These are phyloP conservation scores for Podospora conica DNA, from an alignment of 495 filamentous ascomycete species.

Conservation along the genomic window DNA sequence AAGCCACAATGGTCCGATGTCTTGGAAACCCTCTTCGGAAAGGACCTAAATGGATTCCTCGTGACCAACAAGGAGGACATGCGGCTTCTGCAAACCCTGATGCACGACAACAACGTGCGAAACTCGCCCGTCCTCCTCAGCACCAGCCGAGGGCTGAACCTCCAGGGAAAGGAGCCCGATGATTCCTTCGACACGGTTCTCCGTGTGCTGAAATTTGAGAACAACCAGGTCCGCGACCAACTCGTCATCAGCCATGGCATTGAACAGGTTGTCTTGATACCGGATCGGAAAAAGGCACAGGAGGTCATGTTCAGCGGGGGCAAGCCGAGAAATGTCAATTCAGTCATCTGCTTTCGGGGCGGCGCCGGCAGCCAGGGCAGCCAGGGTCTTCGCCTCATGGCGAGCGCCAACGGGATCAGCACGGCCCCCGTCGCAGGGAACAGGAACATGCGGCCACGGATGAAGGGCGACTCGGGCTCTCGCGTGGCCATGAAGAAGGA, in stretches of 20 bases:
- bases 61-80: conserved; percentile 70
- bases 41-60: conserved; percentile 63
- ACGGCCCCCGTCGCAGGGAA: conserved; percentile 29
- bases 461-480: conserved; percentile 70
- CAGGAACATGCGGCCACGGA: conserved; percentile 48
- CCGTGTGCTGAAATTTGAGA: conserved; percentile 73
- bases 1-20: conserved; percentile 81
- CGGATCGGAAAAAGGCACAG: conserved; percentile 56
- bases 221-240: conserved; percentile 67
- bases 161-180: conserved; percentile 65
- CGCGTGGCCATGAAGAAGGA: conserved; percentile 53
- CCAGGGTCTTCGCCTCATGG: conserved; percentile 58
- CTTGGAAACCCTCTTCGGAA: conserved; percentile 66
- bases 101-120: conserved; percentile 50
- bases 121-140: conserved; percentile 61
- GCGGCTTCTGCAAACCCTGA: conserved; percentile 52
- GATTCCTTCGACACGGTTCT: conserved; percentile 66
- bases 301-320: conserved; percentile 60
- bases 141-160: conserved; percentile 52
- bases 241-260: conserved; percentile 77
- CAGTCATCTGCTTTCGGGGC: conserved; percentile 59
- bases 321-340: conserved; percentile 61
- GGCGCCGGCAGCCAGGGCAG: conserved; percentile 50
- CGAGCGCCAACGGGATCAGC: conserved; percentile 39
- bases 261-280: conserved; percentile 78